Conservation (phyloP, 148 eudicot species). For the Limonium bicolor region DNA sequence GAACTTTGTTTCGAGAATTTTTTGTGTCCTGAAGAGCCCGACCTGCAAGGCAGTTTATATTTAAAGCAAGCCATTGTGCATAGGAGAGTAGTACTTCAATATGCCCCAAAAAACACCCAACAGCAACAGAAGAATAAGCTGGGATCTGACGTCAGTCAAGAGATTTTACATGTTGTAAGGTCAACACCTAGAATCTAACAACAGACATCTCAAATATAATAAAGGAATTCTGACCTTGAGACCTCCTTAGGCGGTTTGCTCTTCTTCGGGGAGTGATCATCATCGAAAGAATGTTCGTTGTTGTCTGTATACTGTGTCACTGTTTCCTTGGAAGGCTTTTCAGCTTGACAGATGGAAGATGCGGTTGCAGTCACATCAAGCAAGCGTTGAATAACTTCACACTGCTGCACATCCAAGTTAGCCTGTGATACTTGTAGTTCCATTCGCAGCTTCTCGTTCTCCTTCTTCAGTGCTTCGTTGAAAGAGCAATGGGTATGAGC, state of each 20-base stretch:
- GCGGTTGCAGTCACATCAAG: constrained; percentile 74
- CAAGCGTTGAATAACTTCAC: constrained; percentile 84
- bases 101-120: background rate
- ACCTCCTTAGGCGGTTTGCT: too few relatives aligned
- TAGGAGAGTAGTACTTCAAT: background rate
- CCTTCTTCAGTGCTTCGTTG: constrained; percentile 62
- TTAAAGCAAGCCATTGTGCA: background rate
- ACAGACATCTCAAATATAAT: too few relatives aligned
- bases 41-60: too few relatives aligned
- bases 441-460: constrained; percentile 75
- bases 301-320: constrained; percentile 28
- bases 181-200: too few relatives aligned
- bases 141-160: too few relatives aligned
- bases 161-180: too few relatives aligned
- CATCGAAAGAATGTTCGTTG: constrained; percentile 23
- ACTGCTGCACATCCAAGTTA: constrained; percentile 59
- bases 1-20: constrained; percentile 37
- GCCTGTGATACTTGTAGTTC: constrained; percentile 83
- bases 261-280: constrained; percentile 23
- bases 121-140: background rate
- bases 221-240: too few relatives aligned
- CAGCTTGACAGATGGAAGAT: constrained; percentile 34
- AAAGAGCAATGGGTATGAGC: constrained; percentile 80
- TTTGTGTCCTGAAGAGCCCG: constrained; percentile 44
- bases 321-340: constrained; percentile 25